Evolutionary conservation across 2,329 filamentous ascomycete species (phyloP).

Genomic region (Grosmannia huntii): DNA sequence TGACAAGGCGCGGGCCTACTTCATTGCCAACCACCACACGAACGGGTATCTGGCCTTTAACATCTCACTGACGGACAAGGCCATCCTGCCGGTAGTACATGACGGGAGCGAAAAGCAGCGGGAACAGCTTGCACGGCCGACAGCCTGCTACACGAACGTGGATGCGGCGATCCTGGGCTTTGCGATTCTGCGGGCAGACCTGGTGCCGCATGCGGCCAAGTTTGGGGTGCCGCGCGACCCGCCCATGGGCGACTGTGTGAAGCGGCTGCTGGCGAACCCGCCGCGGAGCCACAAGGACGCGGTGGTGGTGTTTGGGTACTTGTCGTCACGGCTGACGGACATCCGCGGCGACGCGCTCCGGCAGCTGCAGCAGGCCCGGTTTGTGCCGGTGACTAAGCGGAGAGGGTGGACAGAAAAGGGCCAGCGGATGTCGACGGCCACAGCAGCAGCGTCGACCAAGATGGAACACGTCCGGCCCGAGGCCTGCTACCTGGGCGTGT

Average conservation of each 20-base stretch:
- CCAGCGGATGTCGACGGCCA: background rate
- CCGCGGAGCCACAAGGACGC: constrained; percentile 57
- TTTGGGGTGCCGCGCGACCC: constrained; percentile 81
- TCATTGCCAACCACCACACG: constrained; percentile 63
- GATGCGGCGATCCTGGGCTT: constrained; percentile 69
- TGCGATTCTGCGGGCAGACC: constrained; percentile 58
- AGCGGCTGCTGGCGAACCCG: constrained; percentile 57
- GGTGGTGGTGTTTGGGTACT: constrained; percentile 65
- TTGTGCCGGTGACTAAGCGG: constrained; percentile 54
- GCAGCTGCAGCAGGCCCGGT: constrained; percentile 49
- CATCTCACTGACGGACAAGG: constrained; percentile 37
- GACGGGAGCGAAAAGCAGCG: constrained; percentile 26
- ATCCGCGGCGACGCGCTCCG: constrained; percentile 48
- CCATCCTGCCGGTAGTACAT: constrained; percentile 45
- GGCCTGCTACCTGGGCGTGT: constrained; percentile 67
- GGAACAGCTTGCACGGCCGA: constrained; percentile 55
- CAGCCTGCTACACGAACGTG: constrained; percentile 71
- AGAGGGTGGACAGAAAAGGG: background rate
- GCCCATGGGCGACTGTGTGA: constrained; percentile 62
- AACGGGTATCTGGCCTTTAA: constrained; percentile 62
- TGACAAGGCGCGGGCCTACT: constrained; percentile 65
- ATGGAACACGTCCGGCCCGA: constrained; percentile 52
- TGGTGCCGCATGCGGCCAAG: constrained; percentile 69
- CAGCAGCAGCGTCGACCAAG: background rate
- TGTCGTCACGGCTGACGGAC: constrained; percentile 64